These are phyloP conservation scores for Citropsis articulata DNA, from an alignment of 345 rosid genomes.

Conservation along the genomic window DNA sequence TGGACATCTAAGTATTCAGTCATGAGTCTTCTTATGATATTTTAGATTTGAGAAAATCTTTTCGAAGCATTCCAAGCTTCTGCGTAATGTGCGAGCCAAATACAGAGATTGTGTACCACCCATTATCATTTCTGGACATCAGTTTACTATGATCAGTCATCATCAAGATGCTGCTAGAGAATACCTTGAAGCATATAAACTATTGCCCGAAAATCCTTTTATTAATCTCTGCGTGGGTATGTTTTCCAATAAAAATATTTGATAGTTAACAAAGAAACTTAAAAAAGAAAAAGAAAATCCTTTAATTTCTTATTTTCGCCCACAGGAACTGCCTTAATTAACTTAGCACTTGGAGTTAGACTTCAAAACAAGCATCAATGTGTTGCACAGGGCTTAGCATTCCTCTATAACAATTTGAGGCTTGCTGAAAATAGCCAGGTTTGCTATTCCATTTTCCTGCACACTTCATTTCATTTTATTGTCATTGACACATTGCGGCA, in stretches of 20 bases:
- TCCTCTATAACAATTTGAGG: slow-evolving; percentile 20
- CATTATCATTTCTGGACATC: slow-evolving; percentile 36
- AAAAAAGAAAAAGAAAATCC: not conserved
- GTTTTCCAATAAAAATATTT: not conserved
- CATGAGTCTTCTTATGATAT: not conserved
- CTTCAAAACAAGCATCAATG: slow-evolving; percentile 53
- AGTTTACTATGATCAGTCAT: slow-evolving; percentile 33
- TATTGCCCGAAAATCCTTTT: slow-evolving; percentile 1
- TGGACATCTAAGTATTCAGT: not conserved
- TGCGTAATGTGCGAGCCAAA: slow-evolving; percentile 33
- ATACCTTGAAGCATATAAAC: slow-evolving; percentile 1
- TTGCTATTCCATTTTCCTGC: not conserved
- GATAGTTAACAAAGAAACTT: not conserved
- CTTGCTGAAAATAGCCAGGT: slow-evolving; percentile 39
- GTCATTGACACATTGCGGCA: not conserved
- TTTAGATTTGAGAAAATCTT: slow-evolving; percentile 32
- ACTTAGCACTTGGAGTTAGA: slow-evolving; percentile 50
- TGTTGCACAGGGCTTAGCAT: slow-evolving; percentile 43
- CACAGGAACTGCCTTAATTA: slow-evolving; percentile 49
- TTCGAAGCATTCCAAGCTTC: slow-evolving; percentile 37
- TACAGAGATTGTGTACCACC: slow-evolving; percentile 36
- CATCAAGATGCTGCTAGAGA: slow-evolving; percentile 30
- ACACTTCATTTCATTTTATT: not conserved
- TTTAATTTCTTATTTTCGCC: not conserved
- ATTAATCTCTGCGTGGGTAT: not conserved